A percentile compares a stretch with the other conserved stretches of the same genome.
phyloP scores from a whole-genome alignment of 2,329 filamentous ascomycete genomes.

The Trichophaea hybrida region DNA sequence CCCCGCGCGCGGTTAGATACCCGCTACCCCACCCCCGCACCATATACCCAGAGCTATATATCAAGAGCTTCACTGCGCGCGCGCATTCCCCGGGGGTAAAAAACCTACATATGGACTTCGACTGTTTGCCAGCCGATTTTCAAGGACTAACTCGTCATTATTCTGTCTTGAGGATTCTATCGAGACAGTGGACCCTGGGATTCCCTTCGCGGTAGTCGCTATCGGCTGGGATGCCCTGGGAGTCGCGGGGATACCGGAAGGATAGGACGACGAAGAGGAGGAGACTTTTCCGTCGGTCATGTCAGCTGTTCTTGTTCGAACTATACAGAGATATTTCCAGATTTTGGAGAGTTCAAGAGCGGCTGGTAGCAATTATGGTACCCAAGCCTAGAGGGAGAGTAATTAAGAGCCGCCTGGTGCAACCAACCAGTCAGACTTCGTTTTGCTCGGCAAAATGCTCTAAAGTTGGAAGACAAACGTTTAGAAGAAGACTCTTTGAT shows the following conservation, averaged over 20 bases:
- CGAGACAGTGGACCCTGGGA: background rate
- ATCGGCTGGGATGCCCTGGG: background rate
- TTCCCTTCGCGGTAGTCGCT: background rate
- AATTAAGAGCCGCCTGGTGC: background rate
- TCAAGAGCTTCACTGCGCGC: no score
- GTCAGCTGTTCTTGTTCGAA: background rate
- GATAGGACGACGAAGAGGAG: background rate
- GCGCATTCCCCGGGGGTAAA: background rate
- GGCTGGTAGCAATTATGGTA: no score
- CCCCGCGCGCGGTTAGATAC: background rate
- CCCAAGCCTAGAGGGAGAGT: background rate
- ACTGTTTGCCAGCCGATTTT: slow-evolving; percentile 22
- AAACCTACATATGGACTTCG: slow-evolving; percentile 26
- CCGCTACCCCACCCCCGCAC: background rate
- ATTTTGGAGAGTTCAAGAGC: no score
- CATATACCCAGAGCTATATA: background rate
- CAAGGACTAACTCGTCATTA: slow-evolving; percentile 20
- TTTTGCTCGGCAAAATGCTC: no score
- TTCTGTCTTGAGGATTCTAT: background rate
- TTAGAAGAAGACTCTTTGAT: no score
- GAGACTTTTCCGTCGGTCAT: background rate
- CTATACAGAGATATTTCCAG: background rate
- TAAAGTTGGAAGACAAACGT: no score
- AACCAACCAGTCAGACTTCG: background rate
- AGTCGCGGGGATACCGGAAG: background rate